Conservation (phyloP, 225 moss, liverwort and hornwort genomes). For the Ulota crispa region DNA sequence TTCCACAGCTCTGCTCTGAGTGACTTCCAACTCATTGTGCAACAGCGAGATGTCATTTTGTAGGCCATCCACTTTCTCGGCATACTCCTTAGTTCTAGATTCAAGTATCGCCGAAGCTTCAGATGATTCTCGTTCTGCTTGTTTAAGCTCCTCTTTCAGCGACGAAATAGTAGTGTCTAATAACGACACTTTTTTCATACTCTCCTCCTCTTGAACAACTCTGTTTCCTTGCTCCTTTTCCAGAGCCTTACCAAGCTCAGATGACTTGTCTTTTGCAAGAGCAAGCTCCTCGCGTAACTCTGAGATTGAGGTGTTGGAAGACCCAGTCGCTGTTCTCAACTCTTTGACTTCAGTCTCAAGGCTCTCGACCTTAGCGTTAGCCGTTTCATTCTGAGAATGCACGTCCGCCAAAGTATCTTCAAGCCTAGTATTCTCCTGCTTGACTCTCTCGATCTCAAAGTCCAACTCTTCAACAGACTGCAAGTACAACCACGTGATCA, state of each 20-base stretch:
- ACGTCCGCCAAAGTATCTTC: constrained; percentile 25
- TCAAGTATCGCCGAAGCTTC: constrained; percentile 21
- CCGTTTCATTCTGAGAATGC: constrained; percentile 26
- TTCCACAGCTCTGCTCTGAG: constrained; percentile 32
- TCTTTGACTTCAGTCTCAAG: constrained; percentile 27
- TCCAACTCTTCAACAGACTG: constrained; percentile 37
- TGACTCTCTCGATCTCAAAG: constrained; percentile 27
- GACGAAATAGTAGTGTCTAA: constrained; percentile 29
- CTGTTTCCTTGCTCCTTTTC: constrained; percentile 35
- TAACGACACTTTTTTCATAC: constrained; percentile 6
- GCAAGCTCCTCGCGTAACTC: constrained; percentile 36
- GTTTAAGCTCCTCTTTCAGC: constrained; percentile 34
- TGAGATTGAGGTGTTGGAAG: constrained; percentile 14
- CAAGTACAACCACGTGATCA: not conserved
- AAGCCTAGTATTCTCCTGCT: constrained; percentile 41
- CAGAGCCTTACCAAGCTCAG: constrained; percentile 29
- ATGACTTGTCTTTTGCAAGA: constrained; percentile 23
- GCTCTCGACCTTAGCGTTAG: constrained; percentile 23
- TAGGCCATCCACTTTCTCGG: constrained; percentile 28
- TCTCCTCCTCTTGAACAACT: constrained; percentile 19
- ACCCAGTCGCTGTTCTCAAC: constrained; percentile 23
- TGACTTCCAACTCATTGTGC: constrained; percentile 31
- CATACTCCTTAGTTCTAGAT: constrained; percentile 31
- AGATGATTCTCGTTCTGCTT: constrained; percentile 12
- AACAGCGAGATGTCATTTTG: constrained; percentile 24